phyloP scores from a whole-genome alignment of 352 stramenopile species.

The Albugo candida region DNA sequence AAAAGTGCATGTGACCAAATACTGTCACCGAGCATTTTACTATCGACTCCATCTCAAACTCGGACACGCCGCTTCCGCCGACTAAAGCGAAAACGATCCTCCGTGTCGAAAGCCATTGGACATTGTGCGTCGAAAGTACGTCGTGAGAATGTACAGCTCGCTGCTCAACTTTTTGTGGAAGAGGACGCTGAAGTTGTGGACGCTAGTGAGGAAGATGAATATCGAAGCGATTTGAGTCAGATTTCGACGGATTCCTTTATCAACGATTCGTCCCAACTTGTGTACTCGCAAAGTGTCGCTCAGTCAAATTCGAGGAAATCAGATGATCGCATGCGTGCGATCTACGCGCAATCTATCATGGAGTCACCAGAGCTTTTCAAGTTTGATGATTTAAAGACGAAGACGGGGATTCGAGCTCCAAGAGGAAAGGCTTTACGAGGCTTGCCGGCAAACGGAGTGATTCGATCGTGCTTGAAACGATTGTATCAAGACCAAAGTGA shows the following conservation, averaged over 20 bases:
- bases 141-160: conserved; percentile 17
- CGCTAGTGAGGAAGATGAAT: conserved; percentile 42
- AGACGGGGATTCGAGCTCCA: conserved; percentile 8
- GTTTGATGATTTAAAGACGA: conserved; percentile 17
- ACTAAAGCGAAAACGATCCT: conserved; percentile 18
- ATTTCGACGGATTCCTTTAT: conserved; percentile 48
- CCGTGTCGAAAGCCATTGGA: conserved; percentile 39
- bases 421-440: conserved; percentile 5
- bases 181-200: conserved; percentile 37
- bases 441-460: conserved; percentile 34
- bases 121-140: conserved; percentile 51
- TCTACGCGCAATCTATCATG: conserved; percentile 49
- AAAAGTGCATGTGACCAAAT: no score
- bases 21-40: background rate
- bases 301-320: background rate
- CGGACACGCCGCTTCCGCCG: conserved; percentile 11
- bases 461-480: conserved; percentile 36
- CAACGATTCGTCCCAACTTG: conserved; percentile 58
- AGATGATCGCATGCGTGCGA: conserved; percentile 15
- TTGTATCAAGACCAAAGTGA: conserved; percentile 5
- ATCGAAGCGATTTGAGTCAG: conserved; percentile 14
- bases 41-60: background rate
- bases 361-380: conserved; percentile 20
- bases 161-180: conserved; percentile 31
- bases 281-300: conserved; percentile 27